A percentile compares a stretch with the other conserved stretches of the same genome.
Evolutionary conservation across 306 rosid species (phyloP).

Genomic region (Luffa aegyptiaca): DNA sequence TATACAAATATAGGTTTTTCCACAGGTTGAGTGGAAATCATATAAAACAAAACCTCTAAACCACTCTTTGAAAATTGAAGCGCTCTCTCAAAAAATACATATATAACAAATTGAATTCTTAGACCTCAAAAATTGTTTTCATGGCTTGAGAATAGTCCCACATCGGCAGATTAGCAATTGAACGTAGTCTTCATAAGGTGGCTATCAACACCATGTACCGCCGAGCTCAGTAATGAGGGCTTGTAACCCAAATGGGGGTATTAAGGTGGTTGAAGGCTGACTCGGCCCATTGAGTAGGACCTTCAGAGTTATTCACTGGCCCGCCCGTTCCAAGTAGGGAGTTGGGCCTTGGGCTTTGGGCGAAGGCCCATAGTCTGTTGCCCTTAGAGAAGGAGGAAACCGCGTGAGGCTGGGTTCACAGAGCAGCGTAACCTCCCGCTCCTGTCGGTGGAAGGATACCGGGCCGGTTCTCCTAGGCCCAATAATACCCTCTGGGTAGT

Average conservation of each 20-base stretch:
- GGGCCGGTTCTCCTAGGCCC: not conserved
- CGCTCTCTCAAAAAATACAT: not conserved
- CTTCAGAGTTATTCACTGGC: rapidly evolving
- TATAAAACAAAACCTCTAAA: not conserved
- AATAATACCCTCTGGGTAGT: not conserved
- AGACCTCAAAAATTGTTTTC: not conserved
- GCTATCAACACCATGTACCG: rapidly evolving
- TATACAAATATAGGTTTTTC: not conserved
- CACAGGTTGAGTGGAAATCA: not conserved
- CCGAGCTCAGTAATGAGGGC: not conserved
- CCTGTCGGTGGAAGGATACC: slow-evolving; percentile 22
- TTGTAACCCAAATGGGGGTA: slow-evolving; percentile 8
- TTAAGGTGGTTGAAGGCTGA: not conserved
- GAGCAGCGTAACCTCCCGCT: slow-evolving; percentile 24
- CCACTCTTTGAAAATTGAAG: not conserved
- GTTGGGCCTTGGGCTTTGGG: not conserved
- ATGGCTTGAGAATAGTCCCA: not conserved
- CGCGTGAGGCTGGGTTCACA: slow-evolving; percentile 29
- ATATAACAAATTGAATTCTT: not conserved
- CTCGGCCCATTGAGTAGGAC: not conserved
- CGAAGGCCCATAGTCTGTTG: not conserved
- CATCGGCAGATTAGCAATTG: not conserved
- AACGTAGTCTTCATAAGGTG: not conserved
- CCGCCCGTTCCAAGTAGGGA: not conserved
- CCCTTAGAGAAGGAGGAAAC: not conserved